A percentile compares a stretch with the other conserved stretches of the same genome.
phyloP scores from a whole-genome alignment of 2,329 filamentous ascomycete genomes.

The Curvularia spicifera region DNA sequence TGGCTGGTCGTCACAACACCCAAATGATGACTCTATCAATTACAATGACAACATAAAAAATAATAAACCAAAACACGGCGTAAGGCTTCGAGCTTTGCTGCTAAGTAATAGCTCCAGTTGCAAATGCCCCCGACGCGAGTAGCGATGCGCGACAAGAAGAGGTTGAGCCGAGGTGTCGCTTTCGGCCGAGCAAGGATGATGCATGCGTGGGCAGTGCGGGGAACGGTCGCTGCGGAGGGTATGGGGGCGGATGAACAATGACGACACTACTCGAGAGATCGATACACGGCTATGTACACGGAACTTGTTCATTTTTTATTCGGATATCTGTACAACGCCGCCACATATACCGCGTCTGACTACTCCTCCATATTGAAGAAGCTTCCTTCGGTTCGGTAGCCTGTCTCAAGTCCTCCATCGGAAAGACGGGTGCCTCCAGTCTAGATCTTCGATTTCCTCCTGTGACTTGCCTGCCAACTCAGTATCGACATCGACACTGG shows the following conservation, averaged over 20 bases:
- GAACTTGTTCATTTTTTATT: neutral
- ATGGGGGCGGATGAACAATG: neutral
- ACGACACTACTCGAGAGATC: neutral
- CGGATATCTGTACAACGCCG: neutral
- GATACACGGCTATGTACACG: neutral
- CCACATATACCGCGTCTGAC: neutral
- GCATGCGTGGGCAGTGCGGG: constrained; percentile 17
- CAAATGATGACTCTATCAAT: neutral
- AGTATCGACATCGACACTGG: constrained; percentile 60
- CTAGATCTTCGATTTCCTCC: constrained; percentile 43
- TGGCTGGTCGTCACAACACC: constrained; percentile 24
- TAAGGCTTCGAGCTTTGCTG: neutral
- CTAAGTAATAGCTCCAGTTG: neutral
- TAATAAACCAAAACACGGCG: neutral
- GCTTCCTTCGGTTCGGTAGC: neutral
- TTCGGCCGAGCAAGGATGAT: neutral
- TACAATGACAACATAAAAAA: neutral
- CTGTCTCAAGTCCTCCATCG: constrained; percentile 59
- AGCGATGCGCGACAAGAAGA: constrained; percentile 8
- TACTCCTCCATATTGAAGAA: neutral
- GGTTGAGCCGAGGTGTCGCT: constrained; percentile 21
- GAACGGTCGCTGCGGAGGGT: constrained; percentile 1
- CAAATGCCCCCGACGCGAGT: constrained; percentile 16
- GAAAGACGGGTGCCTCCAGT: constrained; percentile 65
- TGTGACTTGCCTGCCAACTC: constrained; percentile 60